phyloP scores from a whole-genome alignment of 345 rosid genomes.

The Kernera saxatilis region DNA sequence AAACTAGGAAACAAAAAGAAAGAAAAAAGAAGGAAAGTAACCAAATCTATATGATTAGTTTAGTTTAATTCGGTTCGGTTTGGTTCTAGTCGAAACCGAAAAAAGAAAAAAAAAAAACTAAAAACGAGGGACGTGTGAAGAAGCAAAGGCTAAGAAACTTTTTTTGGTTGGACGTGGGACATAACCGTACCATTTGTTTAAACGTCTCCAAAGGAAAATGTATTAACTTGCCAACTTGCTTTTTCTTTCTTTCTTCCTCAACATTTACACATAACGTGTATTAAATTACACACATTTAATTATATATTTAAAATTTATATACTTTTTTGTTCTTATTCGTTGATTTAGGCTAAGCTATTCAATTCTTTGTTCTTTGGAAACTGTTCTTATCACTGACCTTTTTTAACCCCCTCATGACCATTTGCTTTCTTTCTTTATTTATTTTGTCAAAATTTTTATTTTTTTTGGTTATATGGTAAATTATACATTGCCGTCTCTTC shows the following conservation, averaged over 20 bases:
- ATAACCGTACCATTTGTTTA: neutral
- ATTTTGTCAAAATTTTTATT: neutral
- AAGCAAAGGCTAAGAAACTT: constrained; percentile 7
- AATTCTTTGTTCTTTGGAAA: constrained; percentile 21
- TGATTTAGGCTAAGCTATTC: constrained; percentile 10
- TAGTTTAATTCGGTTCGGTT: neutral
- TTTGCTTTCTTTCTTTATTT: constrained; percentile 2
- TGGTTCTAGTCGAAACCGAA: neutral
- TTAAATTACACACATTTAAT: neutral
- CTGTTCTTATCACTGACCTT: constrained; percentile 10
- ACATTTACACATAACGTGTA: neutral
- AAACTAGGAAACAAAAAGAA: neutral
- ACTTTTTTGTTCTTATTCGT: constrained; percentile 4
- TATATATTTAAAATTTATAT: neutral
- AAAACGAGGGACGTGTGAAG: constrained; percentile 24
- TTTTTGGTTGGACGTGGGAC: neutral
- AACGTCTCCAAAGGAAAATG: neutral
- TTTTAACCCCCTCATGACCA: constrained; percentile 8
- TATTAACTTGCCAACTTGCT: constrained; percentile 1
- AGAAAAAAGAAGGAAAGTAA: neutral
- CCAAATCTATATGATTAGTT: neutral
- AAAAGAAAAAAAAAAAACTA: neutral
- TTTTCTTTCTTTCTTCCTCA: neutral
- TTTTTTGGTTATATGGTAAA: constrained; percentile 18
- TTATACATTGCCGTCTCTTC: constrained; percentile 23